Evolutionary conservation across 2,329 filamentous ascomycete genomes (phyloP).

Genomic region (Claviceps cyperi): DNA sequence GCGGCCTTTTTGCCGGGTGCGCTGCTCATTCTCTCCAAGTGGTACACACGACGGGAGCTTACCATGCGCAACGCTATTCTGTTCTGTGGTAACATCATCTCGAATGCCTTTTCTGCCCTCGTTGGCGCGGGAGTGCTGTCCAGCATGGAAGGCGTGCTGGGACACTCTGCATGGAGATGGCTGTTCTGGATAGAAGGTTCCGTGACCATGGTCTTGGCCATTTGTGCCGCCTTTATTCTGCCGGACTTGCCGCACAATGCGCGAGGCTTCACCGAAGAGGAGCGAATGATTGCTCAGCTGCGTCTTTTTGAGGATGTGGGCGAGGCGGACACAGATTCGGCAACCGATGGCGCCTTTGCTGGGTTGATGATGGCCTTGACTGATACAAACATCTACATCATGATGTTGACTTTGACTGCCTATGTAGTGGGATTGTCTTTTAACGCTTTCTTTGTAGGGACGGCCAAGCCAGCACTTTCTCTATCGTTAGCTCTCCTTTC

Average conservation of each 20-base stretch:
- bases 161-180: constrained; percentile 46
- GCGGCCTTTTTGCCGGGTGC: constrained; percentile 52
- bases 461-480: constrained; percentile 3
- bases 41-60: constrained; percentile 49
- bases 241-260: constrained; percentile 42
- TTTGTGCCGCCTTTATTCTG: constrained; percentile 32
- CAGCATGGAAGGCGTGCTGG: constrained; percentile 40
- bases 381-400: constrained; percentile 47
- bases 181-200: constrained; percentile 45
- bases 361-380: constrained; percentile 44
- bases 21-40: constrained; percentile 48
- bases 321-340: constrained; percentile 37
- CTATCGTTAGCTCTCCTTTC: background rate
- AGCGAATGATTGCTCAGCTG: constrained; percentile 38
- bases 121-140: constrained; percentile 44
- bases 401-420: constrained; percentile 47
- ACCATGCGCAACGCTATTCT: constrained; percentile 40
- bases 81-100: constrained; percentile 45
- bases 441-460: constrained; percentile 39
- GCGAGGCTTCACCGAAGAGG: constrained; percentile 43
- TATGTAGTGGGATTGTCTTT: constrained; percentile 41
- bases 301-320: constrained; percentile 44
- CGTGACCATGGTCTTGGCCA: constrained; percentile 33
- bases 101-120: constrained; percentile 44
- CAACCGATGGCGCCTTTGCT: constrained; percentile 33